Conservation (phyloP, 1,139 yeast species). For the Pichia inconspicua region DNA sequence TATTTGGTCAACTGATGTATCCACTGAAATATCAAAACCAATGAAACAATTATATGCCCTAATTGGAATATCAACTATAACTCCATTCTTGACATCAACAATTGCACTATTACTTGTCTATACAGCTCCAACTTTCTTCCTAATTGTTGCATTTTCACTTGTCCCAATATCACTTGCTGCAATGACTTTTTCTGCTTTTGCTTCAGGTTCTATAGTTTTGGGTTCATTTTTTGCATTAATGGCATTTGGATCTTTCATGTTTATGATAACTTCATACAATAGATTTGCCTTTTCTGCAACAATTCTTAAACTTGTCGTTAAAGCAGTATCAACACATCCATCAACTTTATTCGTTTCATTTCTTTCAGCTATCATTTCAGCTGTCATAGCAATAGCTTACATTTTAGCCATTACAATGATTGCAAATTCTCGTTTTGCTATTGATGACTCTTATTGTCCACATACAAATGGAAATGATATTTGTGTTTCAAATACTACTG, state of each 20-base stretch:
- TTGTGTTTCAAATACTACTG: constrained; percentile 52
- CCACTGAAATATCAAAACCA: constrained; percentile 6
- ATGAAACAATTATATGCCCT: constrained; percentile 11
- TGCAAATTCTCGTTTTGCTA: constrained; percentile 52
- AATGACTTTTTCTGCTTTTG: constrained; percentile 16
- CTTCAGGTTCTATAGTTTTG: constrained; percentile 17
- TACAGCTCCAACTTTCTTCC: constrained; percentile 22
- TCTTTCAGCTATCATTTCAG: constrained; percentile 57
- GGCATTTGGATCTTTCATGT: constrained; percentile 18
- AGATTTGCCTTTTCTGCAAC: constrained; percentile 53
- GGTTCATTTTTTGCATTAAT: too few relatives aligned
- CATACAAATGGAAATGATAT: constrained; percentile 45
- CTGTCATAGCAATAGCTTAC: constrained; percentile 60
- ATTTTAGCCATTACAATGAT: constrained; percentile 64
- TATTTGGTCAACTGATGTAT: neutral
- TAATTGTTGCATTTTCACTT: constrained; percentile 22
- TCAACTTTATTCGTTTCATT: constrained; percentile 60
- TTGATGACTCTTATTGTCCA: constrained; percentile 34
- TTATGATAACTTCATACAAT: constrained; percentile 19
- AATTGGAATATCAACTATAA: constrained; percentile 13
- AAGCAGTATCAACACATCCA: constrained; percentile 69
- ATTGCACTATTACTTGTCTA: constrained; percentile 19
- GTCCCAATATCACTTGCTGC: constrained; percentile 22
- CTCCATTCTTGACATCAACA: constrained; percentile 21
- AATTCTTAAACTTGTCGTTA: constrained; percentile 64